These are phyloP conservation scores for Sugiyamaella pinicola DNA, from an alignment of 1,139 yeast species.

Conservation along the genomic window DNA sequence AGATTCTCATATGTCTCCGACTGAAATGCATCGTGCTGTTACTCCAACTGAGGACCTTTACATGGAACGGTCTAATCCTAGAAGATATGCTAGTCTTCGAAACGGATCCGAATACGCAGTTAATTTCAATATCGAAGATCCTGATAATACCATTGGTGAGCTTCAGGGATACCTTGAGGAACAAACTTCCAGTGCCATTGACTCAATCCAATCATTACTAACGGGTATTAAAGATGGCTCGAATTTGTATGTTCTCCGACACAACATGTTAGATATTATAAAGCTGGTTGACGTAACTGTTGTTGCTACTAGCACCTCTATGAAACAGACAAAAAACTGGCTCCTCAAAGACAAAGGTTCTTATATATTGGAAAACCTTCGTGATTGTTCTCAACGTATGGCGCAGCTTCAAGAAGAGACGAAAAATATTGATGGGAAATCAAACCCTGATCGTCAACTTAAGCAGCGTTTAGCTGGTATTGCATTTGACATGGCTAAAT, in stretches of 20 bases:
- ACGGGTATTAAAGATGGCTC: conserved; percentile 53
- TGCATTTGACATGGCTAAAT: conserved; percentile 93
- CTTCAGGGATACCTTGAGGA: conserved; percentile 85
- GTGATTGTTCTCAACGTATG: conserved; percentile 79
- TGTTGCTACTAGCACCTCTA: conserved; percentile 83
- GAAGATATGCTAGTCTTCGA: conserved; percentile 10
- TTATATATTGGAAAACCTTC: conserved; percentile 84
- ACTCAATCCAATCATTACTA: conserved; percentile 81
- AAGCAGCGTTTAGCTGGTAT: conserved; percentile 93
- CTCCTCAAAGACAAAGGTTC: conserved; percentile 84
- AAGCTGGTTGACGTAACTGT: conserved; percentile 83
- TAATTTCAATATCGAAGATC: conserved; percentile 80
- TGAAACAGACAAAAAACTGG: conserved; percentile 80
- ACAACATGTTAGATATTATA: conserved; percentile 72
- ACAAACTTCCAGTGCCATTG: conserved; percentile 89
- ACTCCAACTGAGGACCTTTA: conserved; percentile 23
- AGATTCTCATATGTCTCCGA: conserved; percentile 1
- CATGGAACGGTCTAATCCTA: conserved; percentile 10
- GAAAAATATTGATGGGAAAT: conserved; percentile 49
- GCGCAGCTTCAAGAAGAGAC: conserved; percentile 43
- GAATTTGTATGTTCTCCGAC: conserved; percentile 71
- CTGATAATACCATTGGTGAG: conserved; percentile 82
- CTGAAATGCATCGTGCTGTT: conserved; percentile 21
- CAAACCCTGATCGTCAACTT: conserved; percentile 82
- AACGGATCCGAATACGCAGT: background rate